Percentiles rank a stretch among this genome's conserved stretches.
phyloP scores from a whole-genome alignment of 768 basidiomycete genomes.

The Russula olivacea region DNA sequence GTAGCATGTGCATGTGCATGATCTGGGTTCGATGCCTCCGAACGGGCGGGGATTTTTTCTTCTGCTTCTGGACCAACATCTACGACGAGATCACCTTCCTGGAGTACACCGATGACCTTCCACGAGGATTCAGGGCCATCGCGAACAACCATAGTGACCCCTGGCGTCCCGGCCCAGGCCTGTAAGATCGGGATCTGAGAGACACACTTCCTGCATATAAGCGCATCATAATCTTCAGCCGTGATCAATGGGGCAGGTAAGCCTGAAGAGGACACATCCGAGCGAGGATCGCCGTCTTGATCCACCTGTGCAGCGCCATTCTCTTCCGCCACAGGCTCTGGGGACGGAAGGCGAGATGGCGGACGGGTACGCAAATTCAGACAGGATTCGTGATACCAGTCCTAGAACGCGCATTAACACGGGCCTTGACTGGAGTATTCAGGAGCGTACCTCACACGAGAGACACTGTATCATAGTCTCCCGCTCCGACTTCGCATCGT shows the following conservation, averaged over 20 bases:
- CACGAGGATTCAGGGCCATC: slow-evolving; percentile 43
- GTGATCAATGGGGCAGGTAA: slow-evolving; percentile 64
- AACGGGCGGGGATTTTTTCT: not conserved
- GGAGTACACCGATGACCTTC: slow-evolving; percentile 39
- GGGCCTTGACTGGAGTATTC: slow-evolving; percentile 2
- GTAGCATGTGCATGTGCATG: not conserved
- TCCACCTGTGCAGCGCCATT: slow-evolving; percentile 10
- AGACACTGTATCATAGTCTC: slow-evolving; percentile 91
- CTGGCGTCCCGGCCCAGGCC: slow-evolving; percentile 62
- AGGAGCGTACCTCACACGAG: slow-evolving; percentile 62
- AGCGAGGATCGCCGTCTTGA: slow-evolving; percentile 46
- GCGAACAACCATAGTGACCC: slow-evolving; percentile 62
- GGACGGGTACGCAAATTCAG: slow-evolving; percentile 71
- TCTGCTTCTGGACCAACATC: slow-evolving; percentile 12
- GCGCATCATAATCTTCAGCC: slow-evolving; percentile 65
- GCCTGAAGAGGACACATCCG: slow-evolving; percentile 57
- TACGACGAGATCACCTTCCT: slow-evolving; percentile 26
- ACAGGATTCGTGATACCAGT: slow-evolving; percentile 91
- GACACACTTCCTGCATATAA: slow-evolving; percentile 72
- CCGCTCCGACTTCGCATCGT: slow-evolving; percentile 64
- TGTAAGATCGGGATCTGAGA: slow-evolving; percentile 45
- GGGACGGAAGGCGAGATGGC: slow-evolving; percentile 39
- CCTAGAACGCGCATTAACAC: slow-evolving; percentile 39
- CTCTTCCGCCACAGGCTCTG: slow-evolving; percentile 13
- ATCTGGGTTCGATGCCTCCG: not conserved